Evolutionary conservation across 495 filamentous ascomycete genomes (phyloP), one percentile per base, ranked within the genome.

Genomic region (Eremomyces bilateralis): DNA sequence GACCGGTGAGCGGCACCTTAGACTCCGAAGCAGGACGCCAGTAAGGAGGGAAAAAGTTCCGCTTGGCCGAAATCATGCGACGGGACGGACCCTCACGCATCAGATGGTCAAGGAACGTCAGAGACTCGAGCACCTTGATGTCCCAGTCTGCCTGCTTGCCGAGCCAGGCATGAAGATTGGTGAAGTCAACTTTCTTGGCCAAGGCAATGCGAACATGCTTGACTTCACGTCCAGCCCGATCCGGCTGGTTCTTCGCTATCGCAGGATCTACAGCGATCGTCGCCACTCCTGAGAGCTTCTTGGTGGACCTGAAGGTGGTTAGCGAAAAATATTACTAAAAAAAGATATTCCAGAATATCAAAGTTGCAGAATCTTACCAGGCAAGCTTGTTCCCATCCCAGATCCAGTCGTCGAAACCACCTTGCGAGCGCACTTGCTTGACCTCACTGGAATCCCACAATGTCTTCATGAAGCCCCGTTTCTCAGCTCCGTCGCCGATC

Each of bases 81-180:
- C 64, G 57, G 0, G 70, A 69, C 0, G 88, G 81, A 1, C 48
- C 54, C 53, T 91, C 73, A 10, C 85, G 80, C 24, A 97, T 53
- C 15, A 80, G 56, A 48, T 97, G 88, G 41, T 97, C 85, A 2
- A 95, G 58, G 53, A 93, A 90, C 50, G 76, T 92, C 42, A 94
- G 67, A 29, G 77, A 71, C 46, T 90, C 77, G 12, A 91, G 57
- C 19, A 82, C 65, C 8, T 56, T 42, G 20, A 65, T 65, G 39
- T 80, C 64, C 48, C 76, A 76, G 1, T 53, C 44, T 18, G 57
- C 58, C 8, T 63, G 54, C 2, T 66, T 63, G 0, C 59, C 36
- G 0, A 97, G 60, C 53, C 82, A 94, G 2, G 52, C 51, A 2
- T 56, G 47, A 20, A 97, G 61, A 1, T 64, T 60, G 4, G 60